Conservation (phyloP, 345 rosid genomes). For the Hypericum perforatum region DNA sequence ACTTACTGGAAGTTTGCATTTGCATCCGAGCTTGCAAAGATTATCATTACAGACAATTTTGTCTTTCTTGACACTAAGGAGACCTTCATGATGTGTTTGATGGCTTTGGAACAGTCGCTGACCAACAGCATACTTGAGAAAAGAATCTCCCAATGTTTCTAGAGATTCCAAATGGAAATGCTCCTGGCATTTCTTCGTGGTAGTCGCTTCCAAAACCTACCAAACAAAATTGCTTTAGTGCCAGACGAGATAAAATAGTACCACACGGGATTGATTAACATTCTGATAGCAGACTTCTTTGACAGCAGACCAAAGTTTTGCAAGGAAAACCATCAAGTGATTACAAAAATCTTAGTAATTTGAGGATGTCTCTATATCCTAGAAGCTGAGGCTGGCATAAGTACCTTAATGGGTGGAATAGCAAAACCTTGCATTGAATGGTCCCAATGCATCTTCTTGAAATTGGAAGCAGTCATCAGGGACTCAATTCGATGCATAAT, state of each 20-base stretch:
- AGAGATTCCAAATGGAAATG: slow-evolving; percentile 79
- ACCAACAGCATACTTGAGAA: slow-evolving; percentile 71
- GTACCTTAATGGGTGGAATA: slow-evolving; percentile 74
- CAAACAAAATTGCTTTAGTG: slow-evolving; percentile 9
- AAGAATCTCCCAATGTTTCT: slow-evolving; percentile 92
- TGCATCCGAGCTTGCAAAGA: slow-evolving; percentile 63
- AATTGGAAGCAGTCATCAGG: slow-evolving; percentile 58
- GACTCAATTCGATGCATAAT: slow-evolving; percentile 70
- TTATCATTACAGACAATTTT: slow-evolving; percentile 52
- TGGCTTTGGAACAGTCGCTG: slow-evolving; percentile 56
- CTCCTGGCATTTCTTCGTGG: no score
- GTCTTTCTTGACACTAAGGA: slow-evolving; percentile 60
- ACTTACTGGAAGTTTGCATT: slow-evolving; percentile 60
- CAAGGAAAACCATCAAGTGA: no score
- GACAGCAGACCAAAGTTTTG: no score
- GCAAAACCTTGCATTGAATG: slow-evolving; percentile 24
- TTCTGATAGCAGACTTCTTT: no score
- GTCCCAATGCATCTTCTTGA: slow-evolving; percentile 45
- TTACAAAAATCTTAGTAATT: no score
- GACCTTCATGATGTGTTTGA: slow-evolving; percentile 61
- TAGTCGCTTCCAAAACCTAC: slow-evolving; percentile 83
- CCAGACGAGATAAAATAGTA: slow-evolving; percentile 8
- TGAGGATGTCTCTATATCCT: no score
- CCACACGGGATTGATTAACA: no score
- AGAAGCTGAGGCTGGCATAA: neutral